Percentiles rank a stretch among this genome's conserved stretches.
These are phyloP conservation scores for Amylocarpus encephaloides DNA, from an alignment of 2,329 filamentous ascomycete genomes.

Conservation along the genomic window DNA sequence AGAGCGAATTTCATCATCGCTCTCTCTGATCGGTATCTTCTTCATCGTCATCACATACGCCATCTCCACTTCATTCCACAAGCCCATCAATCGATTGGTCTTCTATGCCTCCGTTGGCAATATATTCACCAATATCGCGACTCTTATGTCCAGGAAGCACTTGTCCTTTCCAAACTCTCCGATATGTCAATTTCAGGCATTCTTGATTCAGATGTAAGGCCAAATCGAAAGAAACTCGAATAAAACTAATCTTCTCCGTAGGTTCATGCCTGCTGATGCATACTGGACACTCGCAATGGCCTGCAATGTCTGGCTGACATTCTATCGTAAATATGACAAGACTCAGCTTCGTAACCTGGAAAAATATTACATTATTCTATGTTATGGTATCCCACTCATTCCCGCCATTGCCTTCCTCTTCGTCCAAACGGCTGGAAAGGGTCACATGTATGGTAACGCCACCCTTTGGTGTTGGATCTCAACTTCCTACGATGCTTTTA, in stretches of 20 bases:
- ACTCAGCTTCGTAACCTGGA: constrained; percentile 60
- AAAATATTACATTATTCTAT: constrained; percentile 59
- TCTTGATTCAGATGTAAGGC: constrained; percentile 75
- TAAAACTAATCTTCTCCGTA: constrained; percentile 29
- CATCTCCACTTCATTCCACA: constrained; percentile 56
- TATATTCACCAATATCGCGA: constrained; percentile 69
- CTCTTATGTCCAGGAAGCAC: constrained; percentile 62
- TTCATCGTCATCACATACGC: constrained; percentile 67
- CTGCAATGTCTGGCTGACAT: constrained; percentile 74
- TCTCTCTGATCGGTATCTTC: constrained; percentile 64
- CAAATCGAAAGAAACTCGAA: not conserved
- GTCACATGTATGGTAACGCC: constrained; percentile 66
- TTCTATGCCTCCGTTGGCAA: constrained; percentile 83
- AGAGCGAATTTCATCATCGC: constrained; percentile 61
- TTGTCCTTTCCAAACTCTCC: constrained; percentile 32
- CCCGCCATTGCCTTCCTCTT: constrained; percentile 64
- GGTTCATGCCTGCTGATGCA: constrained; percentile 72
- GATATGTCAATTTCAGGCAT: constrained; percentile 64
- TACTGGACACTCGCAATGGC: constrained; percentile 79
- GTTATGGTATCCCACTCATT: constrained; percentile 68
- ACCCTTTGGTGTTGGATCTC: constrained; percentile 78
- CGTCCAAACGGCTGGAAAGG: constrained; percentile 44
- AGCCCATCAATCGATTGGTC: constrained; percentile 79
- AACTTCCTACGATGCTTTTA: constrained; percentile 60
- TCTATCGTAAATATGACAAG: constrained; percentile 67